Conservation (phyloP, 1,284 basidiomycete species). For the Phellinidium pouzarii region DNA sequence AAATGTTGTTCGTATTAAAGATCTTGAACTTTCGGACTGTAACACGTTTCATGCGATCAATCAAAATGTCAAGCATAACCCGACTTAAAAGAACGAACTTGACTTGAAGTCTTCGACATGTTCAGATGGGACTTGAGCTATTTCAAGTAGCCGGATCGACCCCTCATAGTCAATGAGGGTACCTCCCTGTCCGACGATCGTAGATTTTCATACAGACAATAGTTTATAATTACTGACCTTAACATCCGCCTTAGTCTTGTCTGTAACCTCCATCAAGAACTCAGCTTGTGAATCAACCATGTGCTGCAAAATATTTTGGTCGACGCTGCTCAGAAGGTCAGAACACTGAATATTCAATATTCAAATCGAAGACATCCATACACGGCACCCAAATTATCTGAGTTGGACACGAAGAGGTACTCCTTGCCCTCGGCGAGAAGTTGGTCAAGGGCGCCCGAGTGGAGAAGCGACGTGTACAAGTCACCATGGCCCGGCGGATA, state of each 20-base stretch:
- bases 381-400: slow-evolving; percentile 97
- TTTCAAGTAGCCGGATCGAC: slow-evolving; percentile 89
- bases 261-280: slow-evolving; percentile 98
- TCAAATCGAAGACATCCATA: slow-evolving; percentile 39
- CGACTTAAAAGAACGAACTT: slow-evolving; percentile 31
- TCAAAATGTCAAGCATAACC: neutral
- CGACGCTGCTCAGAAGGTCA: slow-evolving; percentile 54
- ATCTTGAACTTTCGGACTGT: slow-evolving; percentile 86
- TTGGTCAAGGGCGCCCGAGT: slow-evolving; percentile 94
- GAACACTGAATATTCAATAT: neutral
- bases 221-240: slow-evolving; percentile 43
- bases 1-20: slow-evolving; percentile 97
- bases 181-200: slow-evolving; percentile 60
- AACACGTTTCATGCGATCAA: slow-evolving; percentile 19
- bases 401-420: slow-evolving; percentile 99
- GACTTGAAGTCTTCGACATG: slow-evolving; percentile 99
- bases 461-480: slow-evolving; percentile 86
- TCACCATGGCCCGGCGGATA: slow-evolving; percentile 99
- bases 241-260: slow-evolving; percentile 99
- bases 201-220: slow-evolving; percentile 7
- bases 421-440: slow-evolving; percentile 94
- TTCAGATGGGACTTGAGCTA: slow-evolving; percentile 96
- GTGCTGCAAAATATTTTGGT: slow-evolving; percentile 80
- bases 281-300: slow-evolving; percentile 85
- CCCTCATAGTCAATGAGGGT: slow-evolving; percentile 97